Base-by-base conservation (phyloP, 2,329 filamentous ascomycete species). In the Chaetomium olivaceum region DNA sequence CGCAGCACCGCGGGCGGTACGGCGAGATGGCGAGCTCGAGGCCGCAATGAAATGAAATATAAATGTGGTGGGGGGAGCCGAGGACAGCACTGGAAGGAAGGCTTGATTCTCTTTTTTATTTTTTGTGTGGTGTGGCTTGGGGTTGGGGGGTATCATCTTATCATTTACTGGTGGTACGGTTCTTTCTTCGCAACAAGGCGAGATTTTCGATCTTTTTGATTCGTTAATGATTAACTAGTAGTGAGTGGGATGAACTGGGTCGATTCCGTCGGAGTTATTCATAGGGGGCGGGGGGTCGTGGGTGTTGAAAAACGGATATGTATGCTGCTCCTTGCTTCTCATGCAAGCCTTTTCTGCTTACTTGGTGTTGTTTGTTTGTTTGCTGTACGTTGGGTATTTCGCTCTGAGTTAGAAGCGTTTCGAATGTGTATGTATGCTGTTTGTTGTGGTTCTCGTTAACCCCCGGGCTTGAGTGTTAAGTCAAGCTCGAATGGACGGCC, bases 1-100 rank as follows among this genome's bases (percentile, higher is more conserved):
- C 95, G 69, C 89, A 91, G 77, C 88, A 92, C 76, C 87, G 95
- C 82, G 95, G 95, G 58, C 84, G 91, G 69, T 98, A 96, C 80
- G 95, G 95, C 76, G 95, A 99, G 82, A 97, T 99, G 94, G 87
- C 88, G 31, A 73, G 71, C 61, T 73, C 72, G 27, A 69, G 73
- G 56, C 71, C 69, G 50, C 67, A 68, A 39, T 64, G 61, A n/a
- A n/a, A 11, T 12, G n/a, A 11, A 21, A 16, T 33, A 16, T 25
- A 19, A 51, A 46, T 43, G 12, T 23, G 19, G 39, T 3, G 39
- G 4, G 39, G 33, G 33, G 33, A 14, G 2, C n/a, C n/a, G n/a
- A 14, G 33, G 33, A 12, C 9, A 11, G 33, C 3, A 43, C 39
- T 43, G 21, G 25, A 52, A 51, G 19, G 48, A 23, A 27, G 21